A percentile compares a stretch with the other conserved stretches of the same genome.
Conservation (phyloP, 2,329 filamentous ascomycete species). For the Intubia oerlemansii region DNA sequence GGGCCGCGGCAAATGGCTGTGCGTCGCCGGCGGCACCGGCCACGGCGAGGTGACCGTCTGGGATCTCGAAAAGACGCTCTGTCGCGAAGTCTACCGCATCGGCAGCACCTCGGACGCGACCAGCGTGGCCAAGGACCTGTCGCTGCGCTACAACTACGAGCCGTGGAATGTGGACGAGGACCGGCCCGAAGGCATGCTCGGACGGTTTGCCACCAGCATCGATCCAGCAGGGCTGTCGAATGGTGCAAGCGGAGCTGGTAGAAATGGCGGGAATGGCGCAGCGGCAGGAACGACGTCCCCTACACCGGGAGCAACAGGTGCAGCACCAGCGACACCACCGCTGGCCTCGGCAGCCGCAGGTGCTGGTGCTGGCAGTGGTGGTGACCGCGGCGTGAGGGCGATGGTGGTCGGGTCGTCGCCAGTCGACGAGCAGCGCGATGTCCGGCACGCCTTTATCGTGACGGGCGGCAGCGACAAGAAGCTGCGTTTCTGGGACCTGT, state of each 20-base stretch:
- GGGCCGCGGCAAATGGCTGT: conserved; percentile 65
- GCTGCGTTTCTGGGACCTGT: conserved; percentile 83
- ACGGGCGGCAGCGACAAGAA: conserved; percentile 80
- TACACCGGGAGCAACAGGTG: conserved; percentile 9
- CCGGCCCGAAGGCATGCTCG: conserved; percentile 66
- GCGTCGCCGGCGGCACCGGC: conserved; percentile 69
- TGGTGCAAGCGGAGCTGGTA: not conserved
- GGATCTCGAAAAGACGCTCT: conserved; percentile 81
- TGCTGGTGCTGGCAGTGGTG: too few species aligned
- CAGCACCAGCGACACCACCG: too few species aligned
- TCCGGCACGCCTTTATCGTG: conserved; percentile 63
- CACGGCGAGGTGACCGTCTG: conserved; percentile 83
- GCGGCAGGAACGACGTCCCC: not conserved
- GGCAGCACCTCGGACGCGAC: conserved; percentile 12
- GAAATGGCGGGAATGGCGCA: too few species aligned
- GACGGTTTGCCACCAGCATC: conserved; percentile 58
- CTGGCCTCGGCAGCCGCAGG: too few species aligned
- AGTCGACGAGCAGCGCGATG: conserved; percentile 36
- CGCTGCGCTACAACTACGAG: conserved; percentile 42
- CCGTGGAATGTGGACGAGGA: conserved; percentile 84
- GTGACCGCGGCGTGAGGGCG: conserved; percentile 50
- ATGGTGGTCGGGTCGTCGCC: conserved; percentile 38
- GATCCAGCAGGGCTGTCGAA: conserved; percentile 29
- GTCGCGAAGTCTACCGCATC: conserved; percentile 70
- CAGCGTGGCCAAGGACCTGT: conserved; percentile 24